Evolutionary conservation across 2,329 filamentous ascomycete species (phyloP).

Genomic region (Massarina eburnea): DNA sequence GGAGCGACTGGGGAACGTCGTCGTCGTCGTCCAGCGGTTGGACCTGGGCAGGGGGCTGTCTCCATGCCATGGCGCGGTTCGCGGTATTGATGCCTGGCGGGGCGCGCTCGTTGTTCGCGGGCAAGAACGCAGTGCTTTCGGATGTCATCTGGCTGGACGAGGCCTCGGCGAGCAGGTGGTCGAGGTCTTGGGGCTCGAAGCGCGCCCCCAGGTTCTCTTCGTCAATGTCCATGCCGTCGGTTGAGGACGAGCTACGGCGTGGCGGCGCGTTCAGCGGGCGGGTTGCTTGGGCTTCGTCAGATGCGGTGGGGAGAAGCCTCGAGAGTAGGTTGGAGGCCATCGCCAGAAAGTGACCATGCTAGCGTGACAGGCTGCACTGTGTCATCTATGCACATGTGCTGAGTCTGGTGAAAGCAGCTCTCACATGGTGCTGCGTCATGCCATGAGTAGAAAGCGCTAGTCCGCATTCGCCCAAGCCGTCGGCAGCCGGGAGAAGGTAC

Average conservation of each 20-base stretch:
- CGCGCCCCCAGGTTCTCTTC: conserved; percentile 53
- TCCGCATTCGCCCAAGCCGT: conserved; percentile 5
- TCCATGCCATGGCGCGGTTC: conserved; percentile 41
- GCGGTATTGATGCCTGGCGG: conserved; percentile 28
- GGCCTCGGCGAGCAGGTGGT: conserved; percentile 57
- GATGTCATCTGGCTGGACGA: conserved; percentile 51
- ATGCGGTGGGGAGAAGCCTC: conserved; percentile 52
- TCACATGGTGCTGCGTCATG: conserved; percentile 21
- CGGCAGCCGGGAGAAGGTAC: conserved; percentile 9
- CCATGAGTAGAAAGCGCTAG: conserved; percentile 11
- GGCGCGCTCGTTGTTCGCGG: conserved; percentile 29
- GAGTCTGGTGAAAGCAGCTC: conserved; percentile 18
- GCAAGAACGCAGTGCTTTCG: conserved; percentile 44
- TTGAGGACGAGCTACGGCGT: conserved; percentile 24
- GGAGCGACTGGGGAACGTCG: conserved; percentile 64
- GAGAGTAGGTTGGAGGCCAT: conserved; percentile 59
- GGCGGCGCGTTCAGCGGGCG: conserved; percentile 25
- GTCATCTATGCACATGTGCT: background rate
- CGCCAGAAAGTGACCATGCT: conserved; percentile 35
- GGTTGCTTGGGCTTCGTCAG: conserved; percentile 52
- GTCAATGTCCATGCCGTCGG: conserved; percentile 52
- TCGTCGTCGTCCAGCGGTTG: conserved; percentile 55
- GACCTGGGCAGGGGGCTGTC: conserved; percentile 28
- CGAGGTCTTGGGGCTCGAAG: conserved; percentile 60
- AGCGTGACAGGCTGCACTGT: conserved; percentile 19